Percentiles rank a stretch among this genome's conserved stretches.
Conservation (phyloP, 116 monocot species). For the Phalaenopsis hybrid region DNA sequence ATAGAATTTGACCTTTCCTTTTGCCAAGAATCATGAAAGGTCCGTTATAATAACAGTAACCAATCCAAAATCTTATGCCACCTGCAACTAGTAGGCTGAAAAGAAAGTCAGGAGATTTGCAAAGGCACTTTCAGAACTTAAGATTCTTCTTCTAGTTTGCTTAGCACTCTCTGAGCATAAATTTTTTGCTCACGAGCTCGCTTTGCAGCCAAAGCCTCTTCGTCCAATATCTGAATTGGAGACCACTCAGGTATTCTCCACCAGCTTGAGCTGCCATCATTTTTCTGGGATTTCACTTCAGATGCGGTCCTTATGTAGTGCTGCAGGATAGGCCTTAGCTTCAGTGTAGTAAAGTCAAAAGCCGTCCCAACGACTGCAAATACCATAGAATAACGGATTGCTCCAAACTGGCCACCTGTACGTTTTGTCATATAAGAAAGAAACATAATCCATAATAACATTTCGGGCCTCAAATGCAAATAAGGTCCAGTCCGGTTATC, state of each 20-base stretch:
- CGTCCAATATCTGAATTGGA: constrained; percentile 79
- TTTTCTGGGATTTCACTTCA: constrained; percentile 6
- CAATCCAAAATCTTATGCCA: too few species aligned
- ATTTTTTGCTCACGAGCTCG: constrained; percentile 53
- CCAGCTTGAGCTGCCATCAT: constrained; percentile 18
- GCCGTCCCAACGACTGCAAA: constrained; percentile 69
- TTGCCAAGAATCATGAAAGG: too few species aligned
- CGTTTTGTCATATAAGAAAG: not conserved
- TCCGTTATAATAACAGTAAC: too few species aligned
- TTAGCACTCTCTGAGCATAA: constrained; percentile 28
- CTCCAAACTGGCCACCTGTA: constrained; percentile 78
- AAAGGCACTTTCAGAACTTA: not conserved
- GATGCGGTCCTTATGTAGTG: constrained; percentile 6
- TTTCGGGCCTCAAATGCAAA: not conserved
- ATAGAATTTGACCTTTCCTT: too few species aligned
- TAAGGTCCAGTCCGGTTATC: not conserved
- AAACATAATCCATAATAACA: not conserved
- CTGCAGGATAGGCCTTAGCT: constrained; percentile 37
- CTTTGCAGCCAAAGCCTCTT: constrained; percentile 84
- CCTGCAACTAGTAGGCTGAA: too few species aligned
- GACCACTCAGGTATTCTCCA: constrained; percentile 82
- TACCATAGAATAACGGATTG: constrained; percentile 53
- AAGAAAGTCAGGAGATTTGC: not conserved
- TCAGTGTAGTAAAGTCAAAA: constrained; percentile 43
- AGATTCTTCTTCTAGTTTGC: constrained; percentile 50